Evolutionary conservation across 1,284 basidiomycete genomes (phyloP).

Genomic region (Kalmanozyma brasiliensis): DNA sequence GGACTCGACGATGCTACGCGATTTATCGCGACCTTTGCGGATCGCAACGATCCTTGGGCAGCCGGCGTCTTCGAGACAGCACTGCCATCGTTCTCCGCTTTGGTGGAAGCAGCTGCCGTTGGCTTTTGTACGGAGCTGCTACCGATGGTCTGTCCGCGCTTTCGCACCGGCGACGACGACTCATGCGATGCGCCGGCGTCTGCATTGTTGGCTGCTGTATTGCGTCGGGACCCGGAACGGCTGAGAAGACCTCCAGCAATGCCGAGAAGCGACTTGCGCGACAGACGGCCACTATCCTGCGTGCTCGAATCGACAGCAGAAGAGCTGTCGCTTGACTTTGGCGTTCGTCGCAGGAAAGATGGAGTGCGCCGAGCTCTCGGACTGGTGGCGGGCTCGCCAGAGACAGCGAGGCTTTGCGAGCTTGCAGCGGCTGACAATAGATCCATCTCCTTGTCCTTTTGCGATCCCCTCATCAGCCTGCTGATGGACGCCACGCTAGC

Average conservation of each 20-base stretch:
- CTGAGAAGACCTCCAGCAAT: constrained; percentile 45
- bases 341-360: constrained; percentile 47
- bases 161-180: constrained; percentile 12
- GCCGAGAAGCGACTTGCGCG: constrained; percentile 60
- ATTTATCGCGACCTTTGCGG: constrained; percentile 11
- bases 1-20: constrained; percentile 22
- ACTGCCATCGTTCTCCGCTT: neutral
- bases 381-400: constrained; percentile 35
- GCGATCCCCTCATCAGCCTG: constrained; percentile 29
- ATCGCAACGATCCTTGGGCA: constrained; percentile 26
- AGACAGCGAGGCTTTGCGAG: constrained; percentile 15
- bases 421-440: constrained; percentile 7
- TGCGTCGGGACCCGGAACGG: constrained; percentile 38
- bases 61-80: neutral
- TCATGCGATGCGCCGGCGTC: constrained; percentile 12
- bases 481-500: constrained; percentile 34
- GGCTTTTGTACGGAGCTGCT: constrained; percentile 10
- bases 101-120: neutral
- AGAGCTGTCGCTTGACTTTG: constrained; percentile 36
- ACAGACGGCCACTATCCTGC: constrained; percentile 45
- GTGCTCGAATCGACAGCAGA: constrained; percentile 14
- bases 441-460: constrained; percentile 31
- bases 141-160: constrained; percentile 17
- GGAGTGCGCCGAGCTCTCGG: constrained; percentile 50
- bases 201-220: constrained; percentile 4